Conservation (phyloP, 176 grass and related monocot genomes). For the Zoysia japonica region DNA sequence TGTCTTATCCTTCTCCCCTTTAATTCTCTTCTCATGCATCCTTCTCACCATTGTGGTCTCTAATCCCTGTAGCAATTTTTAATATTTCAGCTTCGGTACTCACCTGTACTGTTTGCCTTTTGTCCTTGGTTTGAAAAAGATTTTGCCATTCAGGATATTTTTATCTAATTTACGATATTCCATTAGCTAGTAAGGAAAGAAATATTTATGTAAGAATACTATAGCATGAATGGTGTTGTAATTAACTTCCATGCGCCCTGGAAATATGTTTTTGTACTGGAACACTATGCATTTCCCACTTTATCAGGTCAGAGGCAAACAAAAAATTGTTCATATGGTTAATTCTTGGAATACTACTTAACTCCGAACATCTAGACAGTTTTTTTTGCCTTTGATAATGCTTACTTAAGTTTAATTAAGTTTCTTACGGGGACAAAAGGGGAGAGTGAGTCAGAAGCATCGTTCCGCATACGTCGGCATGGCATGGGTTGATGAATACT, state of each 20-base stretch:
- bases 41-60: neutral
- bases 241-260: neutral
- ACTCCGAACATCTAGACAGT: neutral
- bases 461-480: no score
- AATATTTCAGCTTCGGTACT: neutral
- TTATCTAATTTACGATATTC: neutral
- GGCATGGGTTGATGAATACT: no score
- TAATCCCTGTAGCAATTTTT: no score
- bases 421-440: neutral
- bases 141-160: neutral
- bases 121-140: neutral
- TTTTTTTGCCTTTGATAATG: no score
- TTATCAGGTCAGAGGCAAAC: neutral
- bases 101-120: neutral
- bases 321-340: neutral
- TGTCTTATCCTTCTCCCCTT: neutral
- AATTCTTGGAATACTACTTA: neutral
- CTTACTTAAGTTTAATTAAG: no score
- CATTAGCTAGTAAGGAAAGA: neutral
- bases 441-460: neutral
- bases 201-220: neutral
- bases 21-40: neutral
- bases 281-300: neutral
- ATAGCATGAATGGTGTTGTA: neutral
- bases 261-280: slow-evolving; percentile 13